Base-by-base conservation (phyloP, 2,329 filamentous ascomycete genomes). In the Talaromyces sp. region DNA sequence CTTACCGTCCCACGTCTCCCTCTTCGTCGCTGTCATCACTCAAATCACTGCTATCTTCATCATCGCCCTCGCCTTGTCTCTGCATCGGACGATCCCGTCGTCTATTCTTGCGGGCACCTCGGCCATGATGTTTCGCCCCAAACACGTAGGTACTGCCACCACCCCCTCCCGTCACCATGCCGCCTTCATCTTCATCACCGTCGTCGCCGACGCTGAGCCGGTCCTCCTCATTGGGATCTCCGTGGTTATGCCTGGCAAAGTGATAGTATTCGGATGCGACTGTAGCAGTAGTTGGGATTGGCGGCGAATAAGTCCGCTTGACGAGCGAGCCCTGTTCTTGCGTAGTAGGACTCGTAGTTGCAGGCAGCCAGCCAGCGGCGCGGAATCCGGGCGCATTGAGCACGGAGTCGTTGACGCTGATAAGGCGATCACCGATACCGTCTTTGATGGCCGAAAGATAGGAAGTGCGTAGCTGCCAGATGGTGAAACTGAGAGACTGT, bases 11-110 rank as follows among this genome's bases (percentile, higher is more conserved):
- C 44, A 69, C 72, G 27, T 86, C 82, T 3, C 78, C 80, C 53
- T 87, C 85, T 8, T 89, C 86, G 52, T 89, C 86, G 69, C 85
- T 88, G 65, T 88, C 85, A 67, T 88, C 86, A 65, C 85, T 88
- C 58, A 88, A 70, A 68, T 88, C 86, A 69, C 85, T 87, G 70
- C 85, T 88, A 68, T 88, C 86, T 47, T 88, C 86, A 61, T 88
- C 85, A 61, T 87, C 85, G 14, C 82, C 74, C 62, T 84, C 83
- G 4, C 68, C 67, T 65, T 85, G 83, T 66, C 83, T 84, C 59
- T 84, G 77, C 27, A 82, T 81, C 74, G 71, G 76, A 50, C 61
- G 79, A 76, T 76, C 74, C 23, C 69, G 68, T 52, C 71, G 70
- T 62, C 71, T 64, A 36, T 68, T 68, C 63, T 71, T 73, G 65